Percentiles rank a stretch among this genome's conserved stretches.
phyloP scores from a whole-genome alignment of 164 flowering plant species.

The Tetrastigma voinierianum region DNA sequence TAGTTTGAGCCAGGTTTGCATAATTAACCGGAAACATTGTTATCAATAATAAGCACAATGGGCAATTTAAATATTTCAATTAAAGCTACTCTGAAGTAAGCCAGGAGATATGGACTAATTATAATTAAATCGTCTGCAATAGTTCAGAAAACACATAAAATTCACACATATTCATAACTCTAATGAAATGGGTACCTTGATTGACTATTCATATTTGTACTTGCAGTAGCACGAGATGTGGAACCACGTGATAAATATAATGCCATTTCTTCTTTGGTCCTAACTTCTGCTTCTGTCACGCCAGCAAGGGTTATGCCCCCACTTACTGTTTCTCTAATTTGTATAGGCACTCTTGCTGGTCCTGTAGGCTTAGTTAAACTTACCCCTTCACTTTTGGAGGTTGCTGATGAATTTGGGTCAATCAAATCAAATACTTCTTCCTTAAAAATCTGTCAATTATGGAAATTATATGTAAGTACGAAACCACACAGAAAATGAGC shows the following conservation, averaged over 20 bases:
- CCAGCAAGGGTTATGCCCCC: slow-evolving; percentile 97
- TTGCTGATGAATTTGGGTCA: slow-evolving; percentile 37
- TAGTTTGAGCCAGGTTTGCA: no score
- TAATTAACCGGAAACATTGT: no score
- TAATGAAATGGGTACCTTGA: slow-evolving; percentile 59
- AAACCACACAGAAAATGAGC: neutral
- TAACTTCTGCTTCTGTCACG: slow-evolving; percentile 86
- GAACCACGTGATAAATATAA: slow-evolving; percentile 75
- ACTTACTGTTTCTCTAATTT: slow-evolving; percentile 80
- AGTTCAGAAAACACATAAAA: neutral
- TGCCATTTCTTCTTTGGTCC: slow-evolving; percentile 89
- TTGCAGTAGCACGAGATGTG: slow-evolving; percentile 85
- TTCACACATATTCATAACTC: neutral
- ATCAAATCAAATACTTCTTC: slow-evolving; percentile 96
- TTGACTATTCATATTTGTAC: slow-evolving; percentile 97
- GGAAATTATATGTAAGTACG: slow-evolving; percentile 1
- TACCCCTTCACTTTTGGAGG: slow-evolving; percentile 44
- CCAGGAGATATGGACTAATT: no score
- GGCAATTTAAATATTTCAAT: no score
- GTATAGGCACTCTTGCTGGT: slow-evolving; percentile 80
- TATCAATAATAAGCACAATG: no score
- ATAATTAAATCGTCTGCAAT: neutral
- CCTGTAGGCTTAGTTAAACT: slow-evolving; percentile 36
- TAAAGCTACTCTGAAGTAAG: no score
- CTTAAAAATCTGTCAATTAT: slow-evolving; percentile 68